phyloP scores from a whole-genome alignment of 2,329 filamentous ascomycete species.

The Leptodontidium sp. region DNA sequence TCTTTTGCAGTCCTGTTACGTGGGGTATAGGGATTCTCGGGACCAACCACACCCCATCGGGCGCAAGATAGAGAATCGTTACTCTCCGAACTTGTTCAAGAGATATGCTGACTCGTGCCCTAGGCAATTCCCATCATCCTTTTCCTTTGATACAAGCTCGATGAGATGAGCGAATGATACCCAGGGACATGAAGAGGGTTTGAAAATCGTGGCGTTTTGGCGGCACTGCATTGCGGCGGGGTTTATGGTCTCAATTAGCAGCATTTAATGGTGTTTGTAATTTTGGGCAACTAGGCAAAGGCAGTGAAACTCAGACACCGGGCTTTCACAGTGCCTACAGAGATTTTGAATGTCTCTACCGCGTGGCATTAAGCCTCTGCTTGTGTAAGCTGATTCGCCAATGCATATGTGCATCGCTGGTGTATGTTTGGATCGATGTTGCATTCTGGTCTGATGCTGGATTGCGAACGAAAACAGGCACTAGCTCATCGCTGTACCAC shows the following conservation, averaged over 20 bases:
- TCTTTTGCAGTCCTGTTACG: not conserved
- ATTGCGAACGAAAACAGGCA: not conserved
- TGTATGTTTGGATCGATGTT: not conserved
- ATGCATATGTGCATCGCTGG: not conserved
- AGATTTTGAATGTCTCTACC: not conserved
- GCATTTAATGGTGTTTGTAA: conserved; percentile 17
- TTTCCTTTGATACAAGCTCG: conserved; percentile 68
- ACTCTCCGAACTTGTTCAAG: not conserved
- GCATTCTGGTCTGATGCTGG: not conserved
- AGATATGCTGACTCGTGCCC: conserved; percentile 48
- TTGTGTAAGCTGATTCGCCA: not conserved
- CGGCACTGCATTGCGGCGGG: conserved; percentile 8
- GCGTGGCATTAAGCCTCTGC: not conserved
- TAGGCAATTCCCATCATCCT: conserved; percentile 86
- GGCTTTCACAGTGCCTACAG: not conserved
- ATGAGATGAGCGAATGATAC: conserved; percentile 48
- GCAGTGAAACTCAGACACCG: conserved; percentile 12
- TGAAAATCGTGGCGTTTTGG: conserved; percentile 23
- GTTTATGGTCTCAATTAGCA: not conserved
- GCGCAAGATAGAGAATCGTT: not conserved
- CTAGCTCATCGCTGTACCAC: not conserved
- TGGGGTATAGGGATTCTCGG: not conserved
- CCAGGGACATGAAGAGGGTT: conserved; percentile 35
- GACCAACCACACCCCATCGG: not conserved
- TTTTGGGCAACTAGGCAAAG: conserved; percentile 11